These are phyloP conservation scores for Leccinum incarnatum DNA, from an alignment of 768 basidiomycete genomes.

Conservation along the genomic window DNA sequence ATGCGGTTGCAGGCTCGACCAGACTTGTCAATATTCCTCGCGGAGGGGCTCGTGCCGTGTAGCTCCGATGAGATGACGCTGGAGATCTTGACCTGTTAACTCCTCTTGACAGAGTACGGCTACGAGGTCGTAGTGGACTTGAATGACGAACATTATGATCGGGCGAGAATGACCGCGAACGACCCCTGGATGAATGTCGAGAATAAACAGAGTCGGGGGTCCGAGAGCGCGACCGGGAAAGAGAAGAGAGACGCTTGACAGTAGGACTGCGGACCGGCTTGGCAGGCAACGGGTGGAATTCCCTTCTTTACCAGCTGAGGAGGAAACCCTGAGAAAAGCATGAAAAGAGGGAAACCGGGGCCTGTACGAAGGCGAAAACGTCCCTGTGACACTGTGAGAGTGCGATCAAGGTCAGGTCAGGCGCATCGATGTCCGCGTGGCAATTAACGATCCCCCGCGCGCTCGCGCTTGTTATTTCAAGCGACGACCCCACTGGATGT, in stretches of 20 bases:
- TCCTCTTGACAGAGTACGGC: constrained; percentile 49
- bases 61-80: constrained; percentile 41
- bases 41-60: constrained; percentile 29
- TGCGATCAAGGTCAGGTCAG: too few relatives aligned
- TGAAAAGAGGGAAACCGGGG: constrained; percentile 4
- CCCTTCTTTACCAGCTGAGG: constrained; percentile 66
- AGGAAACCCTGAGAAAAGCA: constrained; percentile 8
- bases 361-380: too few relatives aligned
- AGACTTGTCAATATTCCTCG: constrained; percentile 26
- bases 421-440: too few relatives aligned
- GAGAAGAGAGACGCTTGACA: constrained; percentile 43
- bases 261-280: constrained; percentile 32
- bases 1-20: too few relatives aligned
- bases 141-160: constrained; percentile 52
- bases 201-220: constrained; percentile 65
- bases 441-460: too few relatives aligned
- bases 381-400: too few relatives aligned
- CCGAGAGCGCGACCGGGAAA: constrained; percentile 51
- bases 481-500: too few relatives aligned
- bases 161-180: constrained; percentile 61
- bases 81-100: constrained; percentile 40
- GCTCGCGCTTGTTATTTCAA: too few relatives aligned
- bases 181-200: constrained; percentile 59
- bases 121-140: constrained; percentile 45
- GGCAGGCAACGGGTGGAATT: constrained; percentile 42